Base-by-base conservation (phyloP, 176 grass and related monocot species). In the Oryza rufipogon region DNA sequence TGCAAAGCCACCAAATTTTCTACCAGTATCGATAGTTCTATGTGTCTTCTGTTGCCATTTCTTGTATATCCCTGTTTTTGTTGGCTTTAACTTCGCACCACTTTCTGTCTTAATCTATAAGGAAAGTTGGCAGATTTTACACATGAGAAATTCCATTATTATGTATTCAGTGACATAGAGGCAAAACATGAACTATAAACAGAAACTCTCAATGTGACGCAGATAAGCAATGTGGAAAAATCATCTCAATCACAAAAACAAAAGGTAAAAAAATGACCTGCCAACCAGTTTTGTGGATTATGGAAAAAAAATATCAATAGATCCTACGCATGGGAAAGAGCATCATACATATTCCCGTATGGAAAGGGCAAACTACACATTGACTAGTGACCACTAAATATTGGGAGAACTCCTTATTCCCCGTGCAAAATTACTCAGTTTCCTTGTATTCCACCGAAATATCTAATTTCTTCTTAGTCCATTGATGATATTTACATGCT, bases 41-140 rank as follows among this genome's bases (percentile, higher is more conserved):
- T 95, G 96, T 68, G 96, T 87, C 20, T 10, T 93, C 90, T 98
- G 90, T 74, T 95, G 90, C 93, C 96, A 98, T 85, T 88, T 95
- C 70, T 93, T 94, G 61, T 98, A 95, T 9, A 95, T 88, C 76
- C 93, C 93, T 90, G 91, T 90, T 75, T 89, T 95, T 9, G 78
- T 83, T 44, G 80, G 68, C 85, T 88, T 95, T 34, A 88, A 28
- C 89, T 90, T 95, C 20, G 80, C 80, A 63, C 91, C 91, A 58
- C 89, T 86, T 58, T 98, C 93, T 17, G 89, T 93, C 82, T 98
- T 95, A 76, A 98, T 88, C 89, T 98, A 80, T 95, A 80, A 60
- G 25, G 73, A 74, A 80, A 69, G 66, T 76, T 76, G 68, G 9
- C 19, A 70, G 13, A 38, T 17, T 68, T 71, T 39, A 75, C 17